Conservation (phyloP, 2,329 filamentous ascomycete genomes). For the Curvularia sp. region DNA sequence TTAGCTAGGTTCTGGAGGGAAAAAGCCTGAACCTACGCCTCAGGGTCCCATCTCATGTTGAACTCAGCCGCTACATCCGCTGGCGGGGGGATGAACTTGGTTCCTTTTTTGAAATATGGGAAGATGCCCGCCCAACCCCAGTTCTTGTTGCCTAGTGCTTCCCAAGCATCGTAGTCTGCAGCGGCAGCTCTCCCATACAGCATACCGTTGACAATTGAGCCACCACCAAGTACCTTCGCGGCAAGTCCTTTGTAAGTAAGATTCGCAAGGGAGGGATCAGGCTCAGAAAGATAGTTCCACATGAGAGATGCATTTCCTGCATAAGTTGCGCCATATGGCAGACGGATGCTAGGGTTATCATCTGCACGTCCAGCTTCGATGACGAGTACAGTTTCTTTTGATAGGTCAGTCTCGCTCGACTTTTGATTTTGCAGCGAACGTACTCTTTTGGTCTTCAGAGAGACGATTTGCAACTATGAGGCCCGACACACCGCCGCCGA, state of each 20-base stretch:
- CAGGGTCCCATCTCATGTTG: constrained; percentile 34
- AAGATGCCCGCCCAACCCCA: constrained; percentile 64
- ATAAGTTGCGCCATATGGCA: constrained; percentile 34
- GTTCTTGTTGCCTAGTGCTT: constrained; percentile 63
- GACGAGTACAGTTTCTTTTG: constrained; percentile 34
- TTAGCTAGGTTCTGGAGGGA: background rate
- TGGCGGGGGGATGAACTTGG: constrained; percentile 34
- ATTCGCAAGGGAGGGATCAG: constrained; percentile 28
- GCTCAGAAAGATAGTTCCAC: constrained; percentile 30
- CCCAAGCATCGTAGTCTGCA: constrained; percentile 62
- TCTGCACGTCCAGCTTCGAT: constrained; percentile 37
- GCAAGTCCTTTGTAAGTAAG: constrained; percentile 27
- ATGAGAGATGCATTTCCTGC: constrained; percentile 29
- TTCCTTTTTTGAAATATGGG: constrained; percentile 40
- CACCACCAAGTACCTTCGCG: constrained; percentile 34
- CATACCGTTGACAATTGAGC: constrained; percentile 47
- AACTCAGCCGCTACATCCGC: constrained; percentile 21
- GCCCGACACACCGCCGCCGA: constrained; percentile 39
- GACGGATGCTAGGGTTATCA: constrained; percentile 31
- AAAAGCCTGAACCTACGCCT: constrained; percentile 20
- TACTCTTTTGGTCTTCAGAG: constrained; percentile 23
- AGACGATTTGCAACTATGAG: constrained; percentile 36
- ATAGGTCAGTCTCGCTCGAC: background rate
- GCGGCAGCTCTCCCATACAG: constrained; percentile 45
- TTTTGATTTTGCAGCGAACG: background rate